Conservation (phyloP, 1,284 basidiomycete species). For the Bjerkandera adusta region DNA sequence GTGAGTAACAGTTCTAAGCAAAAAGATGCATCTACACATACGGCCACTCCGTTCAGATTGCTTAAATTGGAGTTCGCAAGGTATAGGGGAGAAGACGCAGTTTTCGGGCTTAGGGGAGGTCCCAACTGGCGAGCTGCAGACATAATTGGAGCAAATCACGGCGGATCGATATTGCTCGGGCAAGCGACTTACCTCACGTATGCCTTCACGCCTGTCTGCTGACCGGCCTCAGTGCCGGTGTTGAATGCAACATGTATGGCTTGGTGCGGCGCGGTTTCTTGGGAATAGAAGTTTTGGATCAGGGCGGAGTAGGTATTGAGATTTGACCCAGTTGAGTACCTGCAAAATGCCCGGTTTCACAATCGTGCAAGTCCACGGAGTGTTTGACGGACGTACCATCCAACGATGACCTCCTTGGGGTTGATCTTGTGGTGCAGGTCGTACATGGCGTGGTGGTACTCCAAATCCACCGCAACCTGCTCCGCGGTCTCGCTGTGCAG, state of each 20-base stretch:
- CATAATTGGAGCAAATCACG: slow-evolving; percentile 7
- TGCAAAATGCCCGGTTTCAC: slow-evolving; percentile 28
- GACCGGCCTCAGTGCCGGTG: slow-evolving; percentile 73
- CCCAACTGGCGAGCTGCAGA: slow-evolving; percentile 73
- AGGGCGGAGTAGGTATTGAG: slow-evolving; percentile 96
- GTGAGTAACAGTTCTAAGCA: not conserved
- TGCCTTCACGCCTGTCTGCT: slow-evolving; percentile 82
- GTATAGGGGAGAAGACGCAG: slow-evolving; percentile 88
- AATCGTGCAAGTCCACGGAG: too few relatives aligned
- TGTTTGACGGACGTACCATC: slow-evolving; percentile 71
- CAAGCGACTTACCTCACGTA: slow-evolving; percentile 69
- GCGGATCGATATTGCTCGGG: slow-evolving; percentile 6
- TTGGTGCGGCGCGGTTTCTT: slow-evolving; percentile 86
- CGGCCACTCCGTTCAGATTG: slow-evolving; percentile 82
- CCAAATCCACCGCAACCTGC: slow-evolving; percentile 94
- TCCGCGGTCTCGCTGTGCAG: slow-evolving; percentile 90
- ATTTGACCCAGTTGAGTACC: slow-evolving; percentile 89
- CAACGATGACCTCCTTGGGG: slow-evolving; percentile 86
- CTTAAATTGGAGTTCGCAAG: slow-evolving; percentile 79
- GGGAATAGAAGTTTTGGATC: slow-evolving; percentile 97
- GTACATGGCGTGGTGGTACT: slow-evolving; percentile 93
- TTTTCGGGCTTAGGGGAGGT: slow-evolving; percentile 89
- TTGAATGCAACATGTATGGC: slow-evolving; percentile 94
- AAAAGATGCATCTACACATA: slow-evolving; percentile 43
- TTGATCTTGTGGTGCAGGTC: slow-evolving; percentile 86